These are phyloP conservation scores for Candida bentonensis DNA, from an alignment of 805 yeast genomes.

Conservation along the genomic window DNA sequence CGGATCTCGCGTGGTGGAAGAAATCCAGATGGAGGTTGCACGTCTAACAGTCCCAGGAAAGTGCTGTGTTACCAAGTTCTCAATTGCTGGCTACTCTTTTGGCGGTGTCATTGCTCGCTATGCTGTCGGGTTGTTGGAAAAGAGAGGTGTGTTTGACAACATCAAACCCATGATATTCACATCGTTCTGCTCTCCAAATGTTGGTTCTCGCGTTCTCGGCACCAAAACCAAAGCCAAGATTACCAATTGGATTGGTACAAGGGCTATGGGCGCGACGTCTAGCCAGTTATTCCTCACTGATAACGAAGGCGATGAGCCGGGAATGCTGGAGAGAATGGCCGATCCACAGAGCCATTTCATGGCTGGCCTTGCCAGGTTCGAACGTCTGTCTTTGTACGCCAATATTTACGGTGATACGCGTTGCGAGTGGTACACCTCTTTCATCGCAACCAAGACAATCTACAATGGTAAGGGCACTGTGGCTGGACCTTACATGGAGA, in stretches of 20 bases:
- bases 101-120: slow-evolving; percentile 81
- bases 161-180: slow-evolving; percentile 47
- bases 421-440: slow-evolving; percentile 73
- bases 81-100: slow-evolving; percentile 75
- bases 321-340: slow-evolving; percentile 50
- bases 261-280: slow-evolving; percentile 57
- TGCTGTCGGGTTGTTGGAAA: slow-evolving; percentile 56
- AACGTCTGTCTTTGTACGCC: slow-evolving; percentile 47
- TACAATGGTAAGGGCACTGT: slow-evolving; percentile 3
- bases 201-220: slow-evolving; percentile 50
- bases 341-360: slow-evolving; percentile 44
- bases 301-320: slow-evolving; percentile 25
- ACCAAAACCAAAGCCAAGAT: slow-evolving; percentile 31
- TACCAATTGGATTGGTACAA: slow-evolving; percentile 53
- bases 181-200: slow-evolving; percentile 57
- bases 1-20: slow-evolving; percentile 61
- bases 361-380: slow-evolving; percentile 40
- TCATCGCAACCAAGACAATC: slow-evolving; percentile 32
- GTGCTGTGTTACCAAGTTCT: slow-evolving; percentile 45
- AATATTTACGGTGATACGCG: slow-evolving; percentile 70
- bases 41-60: slow-evolving; percentile 8
- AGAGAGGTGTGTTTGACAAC: slow-evolving; percentile 35
- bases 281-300: slow-evolving; percentile 48
- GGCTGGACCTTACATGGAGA: slow-evolving; percentile 11
- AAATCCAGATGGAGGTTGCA: slow-evolving; percentile 34